Evolutionary conservation across 805 yeast genomes (phyloP).

Genomic region (Starmerella vaccinii): DNA sequence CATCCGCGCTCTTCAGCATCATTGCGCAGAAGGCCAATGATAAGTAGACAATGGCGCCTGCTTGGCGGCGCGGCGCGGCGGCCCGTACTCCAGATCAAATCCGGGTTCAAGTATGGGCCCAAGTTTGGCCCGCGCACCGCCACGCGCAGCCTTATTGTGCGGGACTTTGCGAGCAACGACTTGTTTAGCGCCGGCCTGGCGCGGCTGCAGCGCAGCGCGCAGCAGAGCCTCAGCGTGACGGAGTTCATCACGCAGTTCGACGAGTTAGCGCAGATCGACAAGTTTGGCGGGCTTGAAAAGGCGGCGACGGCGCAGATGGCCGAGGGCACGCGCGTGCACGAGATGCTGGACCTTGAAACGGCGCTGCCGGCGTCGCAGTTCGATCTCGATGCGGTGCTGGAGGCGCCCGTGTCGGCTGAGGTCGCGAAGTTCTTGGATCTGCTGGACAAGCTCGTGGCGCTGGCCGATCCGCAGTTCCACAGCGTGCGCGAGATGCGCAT

Average conservation of each 20-base stretch:
- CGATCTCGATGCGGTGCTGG: not conserved
- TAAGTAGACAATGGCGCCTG: not conserved
- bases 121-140: too few species aligned
- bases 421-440: slow-evolving; percentile 14
- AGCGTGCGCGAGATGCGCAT: slow-evolving; percentile 28
- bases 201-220: not conserved
- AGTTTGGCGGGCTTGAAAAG: not conserved
- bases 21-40: slow-evolving; percentile 49
- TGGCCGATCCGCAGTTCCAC: not conserved
- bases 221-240: slow-evolving; percentile 11
- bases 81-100: too few species aligned
- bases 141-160: not conserved
- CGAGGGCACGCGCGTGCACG: slow-evolving; percentile 14
- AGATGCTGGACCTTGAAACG: not conserved
- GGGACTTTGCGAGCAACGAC: not conserved
- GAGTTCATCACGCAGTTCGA: slow-evolving; percentile 19
- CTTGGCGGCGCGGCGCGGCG: too few species aligned
- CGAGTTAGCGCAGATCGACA: slow-evolving; percentile 14
- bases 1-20: slow-evolving; percentile 71
- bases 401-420: not conserved
- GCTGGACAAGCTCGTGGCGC: slow-evolving; percentile 18
- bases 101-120: too few species aligned
- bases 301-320: slow-evolving; percentile 4
- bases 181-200: not conserved
- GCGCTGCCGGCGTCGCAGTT: not conserved